These are phyloP conservation scores for Myriosclerotinia duriaeana DNA, from an alignment of 2,329 filamentous ascomycete genomes.

Conservation along the genomic window DNA sequence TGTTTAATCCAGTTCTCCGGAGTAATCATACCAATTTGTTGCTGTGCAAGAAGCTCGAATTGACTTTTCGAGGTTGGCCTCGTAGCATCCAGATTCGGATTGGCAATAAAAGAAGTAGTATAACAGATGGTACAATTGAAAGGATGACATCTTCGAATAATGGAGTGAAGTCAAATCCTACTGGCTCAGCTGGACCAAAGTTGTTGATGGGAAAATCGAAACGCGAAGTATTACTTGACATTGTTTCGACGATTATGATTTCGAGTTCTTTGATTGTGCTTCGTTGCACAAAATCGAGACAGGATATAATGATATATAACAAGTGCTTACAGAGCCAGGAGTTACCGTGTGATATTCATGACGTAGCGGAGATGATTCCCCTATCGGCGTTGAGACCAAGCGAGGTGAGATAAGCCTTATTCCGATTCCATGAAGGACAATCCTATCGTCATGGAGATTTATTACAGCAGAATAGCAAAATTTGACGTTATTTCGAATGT, in stretches of 20 bases:
- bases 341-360: neutral
- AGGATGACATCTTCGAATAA: conserved; percentile 34
- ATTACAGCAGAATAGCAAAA: neutral
- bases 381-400: neutral
- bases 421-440: neutral
- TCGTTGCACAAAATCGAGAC: neutral
- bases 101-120: conserved; percentile 30
- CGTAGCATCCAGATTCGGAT: conserved; percentile 28
- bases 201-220: conserved; percentile 7
- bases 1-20: neutral
- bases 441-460: neutral
- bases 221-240: conserved; percentile 17
- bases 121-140: conserved; percentile 30
- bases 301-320: conserved; percentile 4
- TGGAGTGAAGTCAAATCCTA: conserved; percentile 36
- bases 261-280: neutral
- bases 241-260: neutral
- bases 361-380: neutral
- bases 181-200: conserved; percentile 30
- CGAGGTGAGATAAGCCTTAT: neutral
- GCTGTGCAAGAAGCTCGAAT: conserved; percentile 29
- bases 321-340: neutral
- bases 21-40: conserved; percentile 32
- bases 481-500: no score
- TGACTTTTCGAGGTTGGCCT: conserved; percentile 32